phyloP scores from a whole-genome alignment of 441 rosid species.

The Eugenia klotzschiana region DNA sequence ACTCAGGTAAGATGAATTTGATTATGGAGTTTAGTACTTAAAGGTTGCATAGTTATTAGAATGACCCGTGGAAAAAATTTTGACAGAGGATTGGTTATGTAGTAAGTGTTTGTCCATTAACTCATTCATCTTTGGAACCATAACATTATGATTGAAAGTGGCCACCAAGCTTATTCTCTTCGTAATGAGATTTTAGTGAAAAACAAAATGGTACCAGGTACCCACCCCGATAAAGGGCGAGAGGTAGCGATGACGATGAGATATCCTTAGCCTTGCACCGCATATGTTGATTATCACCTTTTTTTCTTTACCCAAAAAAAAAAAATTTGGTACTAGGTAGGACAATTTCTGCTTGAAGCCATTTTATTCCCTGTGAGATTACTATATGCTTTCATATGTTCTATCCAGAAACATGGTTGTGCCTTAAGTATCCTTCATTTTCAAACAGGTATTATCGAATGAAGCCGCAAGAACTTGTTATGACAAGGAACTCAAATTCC shows the following conservation, averaged over 20 bases:
- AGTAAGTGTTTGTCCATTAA: neutral
- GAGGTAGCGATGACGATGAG: no score
- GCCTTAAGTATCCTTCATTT: neutral
- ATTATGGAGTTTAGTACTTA: neutral
- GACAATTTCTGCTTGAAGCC: neutral
- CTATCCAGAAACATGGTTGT: neutral
- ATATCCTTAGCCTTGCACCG: no score
- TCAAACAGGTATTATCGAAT: slow-evolving; percentile 53
- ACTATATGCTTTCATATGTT: neutral
- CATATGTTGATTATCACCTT: no score
- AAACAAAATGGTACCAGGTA: neutral
- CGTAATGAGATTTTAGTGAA: neutral
- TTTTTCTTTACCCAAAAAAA: no score
- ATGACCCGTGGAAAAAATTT: neutral
- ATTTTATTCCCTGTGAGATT: neutral
- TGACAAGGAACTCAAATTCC: slow-evolving; percentile 36
- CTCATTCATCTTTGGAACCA: neutral
- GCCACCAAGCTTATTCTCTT: neutral
- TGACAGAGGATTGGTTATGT: neutral
- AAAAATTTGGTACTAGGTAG: neutral
- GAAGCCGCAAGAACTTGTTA: slow-evolving; percentile 46
- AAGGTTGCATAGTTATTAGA: neutral
- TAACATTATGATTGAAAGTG: neutral
- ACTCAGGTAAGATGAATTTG: neutral
- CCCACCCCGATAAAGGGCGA: no score